Evolutionary conservation across 805 yeast species (phyloP), one percentile per base, ranked within the genome.

Genomic region (Sugiyamaella boreocaroliniensis): DNA sequence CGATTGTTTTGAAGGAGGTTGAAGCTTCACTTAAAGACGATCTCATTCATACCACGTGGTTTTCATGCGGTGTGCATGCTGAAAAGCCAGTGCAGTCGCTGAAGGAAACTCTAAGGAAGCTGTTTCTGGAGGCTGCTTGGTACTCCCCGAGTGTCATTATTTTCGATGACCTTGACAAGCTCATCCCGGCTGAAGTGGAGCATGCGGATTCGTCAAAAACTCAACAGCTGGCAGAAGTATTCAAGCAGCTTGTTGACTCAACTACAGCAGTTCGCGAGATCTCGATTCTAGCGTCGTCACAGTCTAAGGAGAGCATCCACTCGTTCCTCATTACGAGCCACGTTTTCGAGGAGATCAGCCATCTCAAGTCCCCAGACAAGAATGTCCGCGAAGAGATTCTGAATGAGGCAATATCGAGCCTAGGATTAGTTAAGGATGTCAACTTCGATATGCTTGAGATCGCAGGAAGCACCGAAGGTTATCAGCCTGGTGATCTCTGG

Each of bases 401-500:
- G 40, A 58, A 68, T 12, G 70, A 70, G 40, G 77, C 79, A 43
- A 60, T 83, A 3, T 64, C 64, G 2, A 50, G 55, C 2, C 53
- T 68, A 19, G 61, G 60, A 0, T 52, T 76, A 34, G 40, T 53
- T 1, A 65, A 76, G 22, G 74, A 77, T 34, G 64, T 72, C 4
- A 68, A 61, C 4, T 71, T 81, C 52, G 73, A 77, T 44, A 53
- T 77, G 10, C 68, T 76, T 22, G 84, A 82, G 57, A 68, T 84
- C 29, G 76, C 84, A 0, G 57, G 65, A 6, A 92, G 83, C 50
- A 86, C 96, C 0, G 98, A 92, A 61, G 98, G 98, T 0, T 92
- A 84, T 65, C 78, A 87, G 29, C 95, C 97, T 0, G 80, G 82
- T 22, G 99, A 92, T 66, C 65, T 92, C 54, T 80, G 82, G 68